Base-by-base conservation (phyloP, 2,329 filamentous ascomycete genomes). In the Epicoccum nigrum region DNA sequence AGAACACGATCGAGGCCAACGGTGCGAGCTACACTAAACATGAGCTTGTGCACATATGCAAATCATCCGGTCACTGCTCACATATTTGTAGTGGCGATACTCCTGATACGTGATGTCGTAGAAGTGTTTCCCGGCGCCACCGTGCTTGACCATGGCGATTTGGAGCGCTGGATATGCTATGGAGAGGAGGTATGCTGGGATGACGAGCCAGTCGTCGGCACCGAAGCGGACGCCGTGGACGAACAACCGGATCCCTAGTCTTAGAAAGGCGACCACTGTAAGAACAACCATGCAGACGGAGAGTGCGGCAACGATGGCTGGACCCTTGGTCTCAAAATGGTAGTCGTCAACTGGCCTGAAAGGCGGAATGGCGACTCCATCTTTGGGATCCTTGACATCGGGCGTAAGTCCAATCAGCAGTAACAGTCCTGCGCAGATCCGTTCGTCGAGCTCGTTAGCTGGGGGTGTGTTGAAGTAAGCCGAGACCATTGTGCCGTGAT, bases 31-130 rank as follows among this genome's bases (percentile, higher is more conserved):
- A 37, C 37, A 48, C 13, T 31, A 15, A 17, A 42, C 12, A 31
- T 48, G n/a, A 48, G 38, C 27, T n/a, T n/a, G 4, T 42, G 38
- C 23, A 16, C 23, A 12, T 17, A 8, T 23, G 38, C 30, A 19
- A 38, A 42, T 41, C 15, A 28, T 23, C 4, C 7, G 38, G 38
- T 2, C 23, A 25, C 23, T 15, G 13, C 45, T 42, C 30, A 48
- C 45, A 21, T 11, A 31, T 37, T 48, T 48, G 38, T 48, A 48
- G 17, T 48, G 13, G 38, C 3, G 35, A 31, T 48, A 48, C 23
- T 48, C 45, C 42, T 48, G 45, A 48, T 48, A 48, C 16, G 45
- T 48, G 31, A 48, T 48, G 16, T 48, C 45, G 13, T 48, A 48
- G 25, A 48, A 48, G 23, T 48, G 45, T 30, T 48, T 48, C 23